phyloP scores from a whole-genome alignment of 805 yeast species.

The Saturnispora gosingensis region DNA sequence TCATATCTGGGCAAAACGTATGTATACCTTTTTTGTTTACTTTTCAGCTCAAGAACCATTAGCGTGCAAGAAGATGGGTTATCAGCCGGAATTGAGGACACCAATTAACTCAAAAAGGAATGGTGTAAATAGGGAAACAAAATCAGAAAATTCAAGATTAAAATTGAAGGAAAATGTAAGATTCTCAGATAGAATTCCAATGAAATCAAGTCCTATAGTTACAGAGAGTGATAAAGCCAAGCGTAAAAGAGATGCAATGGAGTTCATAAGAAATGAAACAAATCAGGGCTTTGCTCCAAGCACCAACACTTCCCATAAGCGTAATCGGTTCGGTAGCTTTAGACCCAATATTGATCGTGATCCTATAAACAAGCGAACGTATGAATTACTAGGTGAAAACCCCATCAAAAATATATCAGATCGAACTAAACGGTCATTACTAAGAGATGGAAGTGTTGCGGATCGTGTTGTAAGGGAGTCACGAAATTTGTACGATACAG shows the following conservation, averaged over 20 bases:
- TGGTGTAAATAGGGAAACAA: neutral
- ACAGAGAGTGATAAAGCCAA: constrained; percentile 8
- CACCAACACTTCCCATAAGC: neutral
- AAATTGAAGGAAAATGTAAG: neutral
- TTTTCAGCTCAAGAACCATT: neutral
- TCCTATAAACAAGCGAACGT: constrained; percentile 14
- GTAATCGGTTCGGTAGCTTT: neutral
- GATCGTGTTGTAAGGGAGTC: constrained; percentile 14
- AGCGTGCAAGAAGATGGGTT: neutral
- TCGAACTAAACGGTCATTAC: constrained; percentile 5
- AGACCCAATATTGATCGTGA: neutral
- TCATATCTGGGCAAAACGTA: neutral
- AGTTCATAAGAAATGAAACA: constrained; percentile 10
- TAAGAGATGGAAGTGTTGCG: constrained; percentile 16
- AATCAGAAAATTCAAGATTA: neutral
- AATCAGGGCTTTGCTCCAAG: neutral
- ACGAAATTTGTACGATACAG: neutral
- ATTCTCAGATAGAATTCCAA: neutral
- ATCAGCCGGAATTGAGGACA: constrained; percentile 1
- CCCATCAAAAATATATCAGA: constrained; percentile 19
- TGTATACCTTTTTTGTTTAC: neutral
- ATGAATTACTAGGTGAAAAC: constrained; percentile 23
- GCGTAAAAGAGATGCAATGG: constrained; percentile 12
- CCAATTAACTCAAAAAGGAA: neutral
- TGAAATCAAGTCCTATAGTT: neutral